Evolutionary conservation across 2,329 filamentous ascomycete genomes (phyloP).

Genomic region (Aphanocladium album): DNA sequence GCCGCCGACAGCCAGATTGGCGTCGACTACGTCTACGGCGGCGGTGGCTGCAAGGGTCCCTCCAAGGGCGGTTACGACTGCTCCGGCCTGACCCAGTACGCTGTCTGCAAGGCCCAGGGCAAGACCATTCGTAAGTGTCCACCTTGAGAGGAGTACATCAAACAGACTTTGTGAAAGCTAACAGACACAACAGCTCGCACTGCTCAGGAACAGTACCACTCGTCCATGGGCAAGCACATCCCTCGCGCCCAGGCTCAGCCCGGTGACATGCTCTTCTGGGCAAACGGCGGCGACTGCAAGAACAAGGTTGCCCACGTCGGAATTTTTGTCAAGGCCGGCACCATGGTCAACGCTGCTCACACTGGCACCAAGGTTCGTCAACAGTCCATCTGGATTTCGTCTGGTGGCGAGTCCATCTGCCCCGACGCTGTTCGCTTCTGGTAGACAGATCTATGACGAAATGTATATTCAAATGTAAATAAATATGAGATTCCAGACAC

Average conservation of each 20-base stretch:
- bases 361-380: constrained; percentile 16
- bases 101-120: constrained; percentile 17
- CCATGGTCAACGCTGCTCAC: constrained; percentile 18
- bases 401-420: constrained; percentile 16
- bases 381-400: constrained; percentile 18
- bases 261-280: constrained; percentile 18
- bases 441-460: constrained; percentile 4
- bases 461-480: background rate
- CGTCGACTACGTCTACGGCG: constrained; percentile 16
- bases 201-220: constrained; percentile 16
- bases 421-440: constrained; percentile 19
- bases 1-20: constrained; percentile 15
- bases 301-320: constrained; percentile 17
- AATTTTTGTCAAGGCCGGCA: constrained; percentile 15
- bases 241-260: constrained; percentile 15
- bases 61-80: constrained; percentile 18
- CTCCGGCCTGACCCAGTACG: constrained; percentile 18
- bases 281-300: constrained; percentile 16
- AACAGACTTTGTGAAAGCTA: background rate
- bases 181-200: constrained; percentile 11
- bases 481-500: background rate
- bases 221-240: constrained; percentile 17
- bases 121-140: constrained; percentile 16
- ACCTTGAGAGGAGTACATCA: background rate
- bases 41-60: constrained; percentile 16